Base-by-base conservation (phyloP, 2,329 filamentous ascomycete genomes). In the Ophiocordyceps camponoti-saundersi region DNA sequence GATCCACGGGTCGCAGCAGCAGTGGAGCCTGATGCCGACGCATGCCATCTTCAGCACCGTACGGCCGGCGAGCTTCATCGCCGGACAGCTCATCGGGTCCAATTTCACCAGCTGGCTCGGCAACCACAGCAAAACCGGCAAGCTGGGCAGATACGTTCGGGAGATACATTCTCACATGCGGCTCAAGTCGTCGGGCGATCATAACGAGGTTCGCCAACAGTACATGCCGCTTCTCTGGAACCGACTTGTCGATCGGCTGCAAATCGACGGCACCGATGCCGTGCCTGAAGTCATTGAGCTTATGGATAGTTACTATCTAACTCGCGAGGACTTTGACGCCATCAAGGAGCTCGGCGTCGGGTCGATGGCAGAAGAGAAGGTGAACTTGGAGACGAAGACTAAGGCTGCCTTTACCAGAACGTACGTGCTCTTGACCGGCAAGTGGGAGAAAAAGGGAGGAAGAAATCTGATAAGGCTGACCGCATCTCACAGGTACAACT, bases 111-210 rank as follows among this genome's bases (percentile, higher is more conserved):
- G 77, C 7, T 98, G 92, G 92, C 77, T 98, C 44, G 92, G 92
- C 56, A 92, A 94, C 62, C 93, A 95, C 64, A 95, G 89, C 67
- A 94, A 88, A 60, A 73, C 78, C 51, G 77, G 80, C 66, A 85
- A 79, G 64, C 70, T 96, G 44, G 77, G 75, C 52, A 82, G 92
- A 48, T 84, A 80, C 56, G 73, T 94, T 53, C 93, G 94, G 57
- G 92, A 98, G 57, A 87, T 98, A 6, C 92, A 98, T 61, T 86
- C 88, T 6, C 92, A 98, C 59, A 96, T 98, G 88, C 84, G 92
- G 10, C 76, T 98, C 49, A 81, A 81, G 53, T 82, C 86, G 12
- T 93, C 88, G 36, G 92, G 86, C 22, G 92, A 98, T 59, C 79
- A 90, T 46, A 84, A 95, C 58, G 92, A 98, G 63, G 79, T 96